Percentiles rank a stretch among this genome's conserved stretches.
Conservation (phyloP, 2,329 filamentous ascomycete species). For the Monosporascus sp. region DNA sequence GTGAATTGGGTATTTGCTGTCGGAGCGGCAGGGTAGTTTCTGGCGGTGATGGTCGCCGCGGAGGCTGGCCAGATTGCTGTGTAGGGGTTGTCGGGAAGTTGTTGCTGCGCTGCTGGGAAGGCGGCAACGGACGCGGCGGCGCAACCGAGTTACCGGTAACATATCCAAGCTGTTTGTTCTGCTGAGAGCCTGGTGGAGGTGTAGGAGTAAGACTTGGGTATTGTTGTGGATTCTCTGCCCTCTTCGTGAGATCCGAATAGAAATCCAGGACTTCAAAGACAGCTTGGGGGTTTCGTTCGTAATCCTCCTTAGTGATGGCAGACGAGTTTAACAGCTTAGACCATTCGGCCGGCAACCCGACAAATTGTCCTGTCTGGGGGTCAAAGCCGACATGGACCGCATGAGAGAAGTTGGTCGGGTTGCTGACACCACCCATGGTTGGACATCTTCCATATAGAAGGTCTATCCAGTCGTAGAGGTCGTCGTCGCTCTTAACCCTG, state of each 20-base stretch:
- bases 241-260: constrained; percentile 77
- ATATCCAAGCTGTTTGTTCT: constrained; percentile 60
- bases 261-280: constrained; percentile 79
- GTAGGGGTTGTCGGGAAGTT: constrained; percentile 32
- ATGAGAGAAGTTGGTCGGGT: constrained; percentile 97
- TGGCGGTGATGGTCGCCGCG: constrained; percentile 39
- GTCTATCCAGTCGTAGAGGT: constrained; percentile 98
- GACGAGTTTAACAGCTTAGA: constrained; percentile 93
- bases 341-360: constrained; percentile 92
- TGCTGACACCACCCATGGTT: constrained; percentile 96
- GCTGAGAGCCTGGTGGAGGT: constrained; percentile 50
- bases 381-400: constrained; percentile 97
- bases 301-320: constrained; percentile 97
- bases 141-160: constrained; percentile 54
- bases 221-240: constrained; percentile 63
- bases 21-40: constrained; percentile 45
- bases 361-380: constrained; percentile 89
- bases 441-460: constrained; percentile 95
- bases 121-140: constrained; percentile 63
- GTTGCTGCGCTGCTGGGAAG: constrained; percentile 37
- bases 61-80: constrained; percentile 31
- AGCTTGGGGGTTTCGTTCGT: constrained; percentile 90
- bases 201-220: constrained; percentile 66
- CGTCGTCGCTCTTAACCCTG: constrained; percentile 90
- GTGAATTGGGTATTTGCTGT: constrained; percentile 53